Conservation (phyloP, 2,329 filamentous ascomycete species). For the Fusarium bulbicola region DNA sequence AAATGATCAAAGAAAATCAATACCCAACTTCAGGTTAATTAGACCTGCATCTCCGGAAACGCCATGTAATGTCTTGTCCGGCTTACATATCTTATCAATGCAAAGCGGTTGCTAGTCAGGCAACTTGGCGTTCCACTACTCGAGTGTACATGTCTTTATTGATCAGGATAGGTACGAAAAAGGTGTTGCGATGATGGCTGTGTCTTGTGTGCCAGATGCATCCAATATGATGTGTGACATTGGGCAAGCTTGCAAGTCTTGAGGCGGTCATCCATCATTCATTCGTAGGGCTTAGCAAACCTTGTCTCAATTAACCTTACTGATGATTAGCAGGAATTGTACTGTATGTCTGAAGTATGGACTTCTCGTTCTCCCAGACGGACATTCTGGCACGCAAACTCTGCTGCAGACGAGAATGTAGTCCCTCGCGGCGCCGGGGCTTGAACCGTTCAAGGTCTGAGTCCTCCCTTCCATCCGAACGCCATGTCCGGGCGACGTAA, state of each 20-base stretch:
- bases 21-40: neutral
- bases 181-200: constrained; percentile 6
- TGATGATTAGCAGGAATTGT: neutral
- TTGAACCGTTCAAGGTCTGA: constrained; percentile 35
- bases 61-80: neutral
- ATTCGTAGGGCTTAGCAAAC: constrained; percentile 17
- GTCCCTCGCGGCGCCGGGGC: constrained; percentile 32
- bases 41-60: constrained; percentile 8
- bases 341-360: constrained; percentile 3
- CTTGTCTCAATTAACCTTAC: constrained; percentile 3
- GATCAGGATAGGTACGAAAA: constrained; percentile 6
- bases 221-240: neutral
- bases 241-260: neutral
- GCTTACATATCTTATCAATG: neutral
- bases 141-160: neutral
- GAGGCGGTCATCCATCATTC: constrained; percentile 2
- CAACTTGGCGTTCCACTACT: neutral
- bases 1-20: constrained; percentile 18
- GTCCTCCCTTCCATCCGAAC: constrained; percentile 24
- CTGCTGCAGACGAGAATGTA: constrained; percentile 12
- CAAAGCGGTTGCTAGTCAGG: neutral
- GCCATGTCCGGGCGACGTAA: constrained; percentile 28
- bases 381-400: constrained; percentile 3
- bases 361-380: neutral
- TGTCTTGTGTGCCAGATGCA: neutral